These are phyloP conservation scores for Neoarthrinium moseri DNA, from an alignment of 2,329 filamentous ascomycete genomes.

Conservation along the genomic window DNA sequence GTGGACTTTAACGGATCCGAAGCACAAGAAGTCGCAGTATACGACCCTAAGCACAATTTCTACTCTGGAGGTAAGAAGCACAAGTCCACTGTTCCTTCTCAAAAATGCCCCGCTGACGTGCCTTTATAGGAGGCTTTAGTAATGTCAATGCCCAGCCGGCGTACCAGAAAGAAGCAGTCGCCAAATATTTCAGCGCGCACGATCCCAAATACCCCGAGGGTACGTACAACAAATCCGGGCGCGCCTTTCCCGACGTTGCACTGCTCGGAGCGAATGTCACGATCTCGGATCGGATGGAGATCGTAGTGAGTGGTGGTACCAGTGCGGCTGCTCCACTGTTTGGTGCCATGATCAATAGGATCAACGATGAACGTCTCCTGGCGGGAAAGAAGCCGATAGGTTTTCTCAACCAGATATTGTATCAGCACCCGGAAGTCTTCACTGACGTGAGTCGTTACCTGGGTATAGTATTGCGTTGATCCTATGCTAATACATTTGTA, in stretches of 20 bases:
- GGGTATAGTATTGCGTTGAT: too few species aligned
- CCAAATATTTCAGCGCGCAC: background rate
- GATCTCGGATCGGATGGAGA: background rate
- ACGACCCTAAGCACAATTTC: background rate
- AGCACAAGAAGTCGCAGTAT: background rate
- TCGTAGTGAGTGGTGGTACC: slow-evolving; percentile 12
- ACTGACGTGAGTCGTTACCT: slow-evolving; percentile 15
- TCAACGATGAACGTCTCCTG: slow-evolving; percentile 35
- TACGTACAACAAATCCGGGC: background rate
- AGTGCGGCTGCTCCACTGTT: slow-evolving; percentile 52
- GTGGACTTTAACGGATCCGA: background rate
- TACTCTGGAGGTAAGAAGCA: background rate
- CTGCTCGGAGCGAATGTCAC: background rate
- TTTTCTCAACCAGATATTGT: slow-evolving; percentile 34
- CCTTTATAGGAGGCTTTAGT: background rate
- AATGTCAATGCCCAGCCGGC: background rate
- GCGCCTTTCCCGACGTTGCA: background rate
- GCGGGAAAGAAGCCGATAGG: slow-evolving; percentile 33
- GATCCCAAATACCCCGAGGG: background rate
- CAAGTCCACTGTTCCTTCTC: background rate
- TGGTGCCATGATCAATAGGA: slow-evolving; percentile 51
- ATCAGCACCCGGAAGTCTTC: slow-evolving; percentile 16
- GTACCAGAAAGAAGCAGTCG: background rate
- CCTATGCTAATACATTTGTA: background rate
- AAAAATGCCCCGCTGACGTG: too few species aligned